A percentile compares a stretch with the other conserved stretches of the same genome.
phyloP scores from a whole-genome alignment of 2,329 filamentous ascomycete genomes.

The Parastagonospora avenae region DNA sequence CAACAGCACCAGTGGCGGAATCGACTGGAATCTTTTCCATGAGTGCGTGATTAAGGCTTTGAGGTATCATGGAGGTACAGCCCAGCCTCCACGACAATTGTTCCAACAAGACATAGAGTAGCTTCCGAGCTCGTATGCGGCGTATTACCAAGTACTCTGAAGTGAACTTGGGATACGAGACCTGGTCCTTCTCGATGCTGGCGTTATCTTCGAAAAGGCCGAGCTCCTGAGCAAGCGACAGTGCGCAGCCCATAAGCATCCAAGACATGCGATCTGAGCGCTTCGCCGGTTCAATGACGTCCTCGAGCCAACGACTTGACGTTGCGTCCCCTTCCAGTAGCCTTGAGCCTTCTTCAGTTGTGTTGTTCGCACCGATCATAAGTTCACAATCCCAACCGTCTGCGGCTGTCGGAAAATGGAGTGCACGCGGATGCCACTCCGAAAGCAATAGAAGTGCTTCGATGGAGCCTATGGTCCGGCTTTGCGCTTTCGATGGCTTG shows the following conservation, averaged over 20 bases:
- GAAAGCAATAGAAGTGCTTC: constrained; percentile 60
- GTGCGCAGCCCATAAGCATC: constrained; percentile 62
- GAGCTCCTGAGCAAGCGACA: constrained; percentile 59
- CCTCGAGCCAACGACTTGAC: constrained; percentile 56
- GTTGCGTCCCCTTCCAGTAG: constrained; percentile 43
- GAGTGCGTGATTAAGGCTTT: constrained; percentile 48
- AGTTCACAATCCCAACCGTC: constrained; percentile 63
- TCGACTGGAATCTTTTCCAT: constrained; percentile 49
- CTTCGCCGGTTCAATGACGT: constrained; percentile 60
- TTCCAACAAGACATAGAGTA: constrained; percentile 55
- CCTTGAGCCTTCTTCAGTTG: constrained; percentile 41
- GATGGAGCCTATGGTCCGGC: constrained; percentile 58
- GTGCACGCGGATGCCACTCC: constrained; percentile 62
- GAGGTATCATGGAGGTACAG: constrained; percentile 58
- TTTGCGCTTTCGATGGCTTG: constrained; percentile 56
- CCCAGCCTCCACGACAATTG: constrained; percentile 59
- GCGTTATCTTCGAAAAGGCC: constrained; percentile 55
- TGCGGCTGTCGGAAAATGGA: constrained; percentile 59
- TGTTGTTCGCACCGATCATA: constrained; percentile 50
- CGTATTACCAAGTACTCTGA: constrained; percentile 38
- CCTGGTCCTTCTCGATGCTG: constrained; percentile 42
- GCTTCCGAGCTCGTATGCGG: constrained; percentile 41
- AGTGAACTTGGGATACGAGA: constrained; percentile 40
- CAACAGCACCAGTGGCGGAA: constrained; percentile 41
- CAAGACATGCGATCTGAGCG: constrained; percentile 65